A percentile compares a stretch with the other conserved stretches of the same genome.
Evolutionary conservation across 805 yeast genomes (phyloP).

Genomic region (Kazachstania martiniae): DNA sequence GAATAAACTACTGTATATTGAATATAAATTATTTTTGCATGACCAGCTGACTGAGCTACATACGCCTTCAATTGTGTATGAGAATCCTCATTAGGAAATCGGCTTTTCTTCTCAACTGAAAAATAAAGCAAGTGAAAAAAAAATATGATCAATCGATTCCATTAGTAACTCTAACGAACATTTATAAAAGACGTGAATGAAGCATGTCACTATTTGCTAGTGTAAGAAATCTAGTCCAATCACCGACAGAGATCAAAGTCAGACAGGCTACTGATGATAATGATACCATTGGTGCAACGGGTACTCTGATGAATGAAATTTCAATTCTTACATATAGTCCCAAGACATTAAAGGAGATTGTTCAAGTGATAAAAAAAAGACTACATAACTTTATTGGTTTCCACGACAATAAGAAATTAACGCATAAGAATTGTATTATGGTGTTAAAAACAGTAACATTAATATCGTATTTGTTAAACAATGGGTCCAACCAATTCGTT

Average conservation of each 20-base stretch:
- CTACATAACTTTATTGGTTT: conserved; percentile 21
- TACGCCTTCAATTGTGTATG: too few species aligned
- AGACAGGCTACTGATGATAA: conserved; percentile 38
- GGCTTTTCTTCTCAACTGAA: too few species aligned
- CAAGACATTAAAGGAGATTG: conserved; percentile 31
- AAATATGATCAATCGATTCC: too few species aligned
- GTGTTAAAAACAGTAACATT: conserved; percentile 43
- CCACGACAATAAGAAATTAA: conserved; percentile 6
- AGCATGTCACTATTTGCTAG: conserved; percentile 22
- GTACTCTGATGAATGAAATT: conserved; percentile 43
- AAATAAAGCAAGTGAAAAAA: too few species aligned
- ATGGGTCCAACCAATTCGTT: conserved; percentile 43
- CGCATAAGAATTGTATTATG: conserved; percentile 29
- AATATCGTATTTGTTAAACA: conserved; percentile 38
- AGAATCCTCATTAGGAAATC: too few species aligned
- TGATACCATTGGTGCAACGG: conserved; percentile 46
- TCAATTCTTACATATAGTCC: conserved; percentile 35
- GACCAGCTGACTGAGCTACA: too few species aligned
- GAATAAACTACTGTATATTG: background rate
- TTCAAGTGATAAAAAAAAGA: conserved; percentile 32
- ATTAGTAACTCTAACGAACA: too few species aligned
- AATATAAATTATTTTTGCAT: background rate
- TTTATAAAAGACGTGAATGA: background rate
- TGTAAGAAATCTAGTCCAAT: conserved; percentile 25
- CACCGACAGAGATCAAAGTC: conserved; percentile 29